These are phyloP conservation scores for Orychophragmus violaceus DNA, from an alignment of 345 rosid genomes.

Conservation along the genomic window DNA sequence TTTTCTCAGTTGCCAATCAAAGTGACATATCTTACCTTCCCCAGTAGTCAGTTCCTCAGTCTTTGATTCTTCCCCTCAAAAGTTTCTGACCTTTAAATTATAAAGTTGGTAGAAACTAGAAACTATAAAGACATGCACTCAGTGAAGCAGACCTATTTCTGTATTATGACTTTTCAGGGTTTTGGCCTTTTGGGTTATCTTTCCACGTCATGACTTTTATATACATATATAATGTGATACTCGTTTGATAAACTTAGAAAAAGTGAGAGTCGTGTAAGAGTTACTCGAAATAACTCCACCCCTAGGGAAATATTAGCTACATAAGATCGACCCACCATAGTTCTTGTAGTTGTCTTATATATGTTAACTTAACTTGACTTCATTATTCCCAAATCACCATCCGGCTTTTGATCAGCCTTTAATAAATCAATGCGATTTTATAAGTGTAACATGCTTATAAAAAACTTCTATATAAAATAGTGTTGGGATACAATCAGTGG, in stretches of 20 bases:
- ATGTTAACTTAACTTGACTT: too few relatives aligned
- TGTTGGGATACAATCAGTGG: too few relatives aligned
- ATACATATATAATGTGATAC: not conserved
- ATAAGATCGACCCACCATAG: not conserved
- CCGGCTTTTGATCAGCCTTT: not conserved
- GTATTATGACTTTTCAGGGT: not conserved
- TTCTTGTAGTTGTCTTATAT: not conserved
- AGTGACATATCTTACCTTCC: too few relatives aligned
- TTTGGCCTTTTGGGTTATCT: too few relatives aligned
- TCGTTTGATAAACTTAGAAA: not conserved
- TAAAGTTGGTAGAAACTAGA: not conserved
- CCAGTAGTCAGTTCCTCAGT: too few relatives aligned
- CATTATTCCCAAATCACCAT: not conserved
- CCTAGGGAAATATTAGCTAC: not conserved
- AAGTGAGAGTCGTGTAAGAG: not conserved
- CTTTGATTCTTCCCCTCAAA: too few relatives aligned
- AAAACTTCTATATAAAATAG: not conserved
- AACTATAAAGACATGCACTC: slow-evolving; percentile 19
- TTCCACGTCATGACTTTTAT: not conserved
- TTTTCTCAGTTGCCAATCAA: too few relatives aligned
- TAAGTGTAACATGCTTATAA: not conserved
- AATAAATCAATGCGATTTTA: not conserved
- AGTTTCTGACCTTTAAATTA: too few relatives aligned
- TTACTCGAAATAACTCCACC: not conserved
- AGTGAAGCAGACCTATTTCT: slow-evolving; percentile 10